A percentile compares a stretch with the other conserved stretches of the same genome.
phyloP scores from a whole-genome alignment of 1,139 yeast species.

The Taphrina wiesneri region DNA sequence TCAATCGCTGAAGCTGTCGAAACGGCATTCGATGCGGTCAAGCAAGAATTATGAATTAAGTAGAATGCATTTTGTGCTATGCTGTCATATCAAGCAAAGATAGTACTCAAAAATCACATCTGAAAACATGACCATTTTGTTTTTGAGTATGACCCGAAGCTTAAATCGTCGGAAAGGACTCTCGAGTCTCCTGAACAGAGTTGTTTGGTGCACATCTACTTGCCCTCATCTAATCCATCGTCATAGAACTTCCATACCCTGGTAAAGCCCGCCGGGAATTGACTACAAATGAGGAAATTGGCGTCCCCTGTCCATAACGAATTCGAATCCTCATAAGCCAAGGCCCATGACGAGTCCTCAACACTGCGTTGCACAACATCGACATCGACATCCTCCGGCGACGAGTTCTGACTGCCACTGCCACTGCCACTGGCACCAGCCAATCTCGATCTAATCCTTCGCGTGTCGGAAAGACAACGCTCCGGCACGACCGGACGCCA shows the following conservation, averaged over 20 bases:
- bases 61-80: neutral
- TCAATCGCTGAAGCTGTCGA: constrained; percentile 11
- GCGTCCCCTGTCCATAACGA: constrained; percentile 8
- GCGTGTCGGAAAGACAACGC: neutral
- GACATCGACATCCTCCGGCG: too few species aligned
- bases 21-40: constrained; percentile 8
- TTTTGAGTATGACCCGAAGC: too few species aligned
- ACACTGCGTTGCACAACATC: too few species aligned
- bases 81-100: neutral
- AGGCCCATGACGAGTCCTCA: constrained; percentile 5
- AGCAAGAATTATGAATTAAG: neutral
- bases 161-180: too few species aligned
- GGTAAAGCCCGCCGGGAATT: neutral
- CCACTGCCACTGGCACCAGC: too few species aligned
- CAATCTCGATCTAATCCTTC: neutral
- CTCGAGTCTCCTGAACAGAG: too few species aligned
- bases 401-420: too few species aligned
- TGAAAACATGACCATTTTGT: neutral
- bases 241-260: constrained; percentile 3
- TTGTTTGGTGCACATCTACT: too few species aligned
- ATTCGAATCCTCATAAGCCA: neutral
- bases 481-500: neutral
- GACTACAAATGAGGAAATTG: neutral
- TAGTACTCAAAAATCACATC: neutral
- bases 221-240: too few species aligned